These are phyloP conservation scores for Suillus variegatus DNA, from an alignment of 768 basidiomycete genomes.

Conservation along the genomic window DNA sequence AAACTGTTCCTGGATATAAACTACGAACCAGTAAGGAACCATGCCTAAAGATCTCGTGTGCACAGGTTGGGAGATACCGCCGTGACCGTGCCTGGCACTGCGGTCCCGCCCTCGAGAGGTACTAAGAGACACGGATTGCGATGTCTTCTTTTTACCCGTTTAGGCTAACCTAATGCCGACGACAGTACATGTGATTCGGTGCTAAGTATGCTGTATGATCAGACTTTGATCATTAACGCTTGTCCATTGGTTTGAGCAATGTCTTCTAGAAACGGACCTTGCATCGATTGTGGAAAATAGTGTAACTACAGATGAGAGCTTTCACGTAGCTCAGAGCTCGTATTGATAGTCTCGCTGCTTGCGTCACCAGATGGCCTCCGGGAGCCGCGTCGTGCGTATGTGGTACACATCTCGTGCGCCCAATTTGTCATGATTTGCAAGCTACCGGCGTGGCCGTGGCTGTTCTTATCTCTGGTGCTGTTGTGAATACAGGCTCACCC, in stretches of 20 bases:
- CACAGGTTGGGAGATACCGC: background rate
- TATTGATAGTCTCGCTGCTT: background rate
- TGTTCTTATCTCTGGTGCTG: background rate
- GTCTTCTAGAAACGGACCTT: background rate
- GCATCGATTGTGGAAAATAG: background rate
- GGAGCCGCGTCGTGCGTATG: background rate
- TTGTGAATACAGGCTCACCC: background rate
- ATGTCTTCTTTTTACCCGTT: too few species aligned
- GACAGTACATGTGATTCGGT: too few species aligned
- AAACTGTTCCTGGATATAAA: background rate
- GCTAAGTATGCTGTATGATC: too few species aligned
- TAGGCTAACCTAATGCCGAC: too few species aligned
- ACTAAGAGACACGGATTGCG: background rate
- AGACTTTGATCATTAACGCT: too few species aligned
- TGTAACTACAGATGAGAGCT: background rate
- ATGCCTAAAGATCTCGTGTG: background rate
- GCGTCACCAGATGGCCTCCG: background rate
- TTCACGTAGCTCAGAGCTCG: background rate
- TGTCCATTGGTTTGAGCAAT: too few species aligned
- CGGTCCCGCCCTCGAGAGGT: background rate
- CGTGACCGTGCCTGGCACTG: background rate
- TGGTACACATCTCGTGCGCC: background rate
- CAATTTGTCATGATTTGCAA: background rate
- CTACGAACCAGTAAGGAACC: background rate
- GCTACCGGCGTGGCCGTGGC: background rate